Base-by-base conservation (phyloP, 805 yeast species). In the Metschnikowia henanensis region DNA sequence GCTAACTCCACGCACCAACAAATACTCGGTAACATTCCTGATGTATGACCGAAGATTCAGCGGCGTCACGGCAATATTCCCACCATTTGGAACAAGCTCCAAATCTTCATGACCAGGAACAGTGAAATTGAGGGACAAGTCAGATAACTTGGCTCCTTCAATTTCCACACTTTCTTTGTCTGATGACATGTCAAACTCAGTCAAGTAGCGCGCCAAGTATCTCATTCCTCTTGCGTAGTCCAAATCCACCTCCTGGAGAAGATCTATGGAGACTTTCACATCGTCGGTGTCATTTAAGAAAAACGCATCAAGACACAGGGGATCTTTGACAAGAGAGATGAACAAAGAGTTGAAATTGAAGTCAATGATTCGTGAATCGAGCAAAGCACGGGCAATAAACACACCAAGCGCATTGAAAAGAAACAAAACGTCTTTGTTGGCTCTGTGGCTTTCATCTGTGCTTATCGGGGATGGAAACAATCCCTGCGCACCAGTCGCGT, bases 331-430 rank as follows among this genome's bases (percentile, higher is more conserved):
- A 12, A 86, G 49, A 37, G 77, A 74, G 59, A 92, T 85, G 57
- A 92, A 88, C 3, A 80, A 61, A 0, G 81, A 76, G 57, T 81
- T 88, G 65, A 92, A 83, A 35, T 80, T 72, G 61, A 92, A 82
- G 60, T 94, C 98, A 36, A 92, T 75, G 35, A 91, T 81, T 50
- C 98, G 73, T n/a, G 87, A 83, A 62, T 92, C 99, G 39, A 92
- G 63, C 58, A 91, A 68, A 0, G 97, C 85, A 46, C 97, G 75
- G 0, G 96, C 97, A 41, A 90, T 73, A 58, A 94, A 89, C 41
- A 79, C 80, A 3, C 99, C 99, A 47, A 92, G 66, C 17, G 79
- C 73, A 13, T 73, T 70, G 61, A 88, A 92, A 36, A 82, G 62
- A 21, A 73, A 71, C 5, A 82, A 44, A 0, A 73, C 22, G 20